phyloP scores from a whole-genome alignment of 2,329 filamentous ascomycete species.

The Fusarium sp. region DNA sequence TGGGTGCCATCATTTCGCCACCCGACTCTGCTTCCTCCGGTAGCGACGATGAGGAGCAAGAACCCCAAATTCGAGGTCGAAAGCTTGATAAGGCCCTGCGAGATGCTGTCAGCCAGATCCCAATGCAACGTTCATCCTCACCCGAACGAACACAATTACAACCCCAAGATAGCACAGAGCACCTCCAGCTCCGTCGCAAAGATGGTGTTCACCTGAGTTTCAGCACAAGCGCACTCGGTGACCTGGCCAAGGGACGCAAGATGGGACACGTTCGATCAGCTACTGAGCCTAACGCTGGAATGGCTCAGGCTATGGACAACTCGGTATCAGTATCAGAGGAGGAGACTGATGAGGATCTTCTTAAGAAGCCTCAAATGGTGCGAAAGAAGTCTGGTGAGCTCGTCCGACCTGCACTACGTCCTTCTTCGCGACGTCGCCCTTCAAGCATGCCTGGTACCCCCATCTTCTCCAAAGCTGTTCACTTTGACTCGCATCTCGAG shows the following conservation, averaged over 20 bases:
- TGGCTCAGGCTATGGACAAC: slow-evolving; percentile 64
- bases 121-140: slow-evolving; percentile 63
- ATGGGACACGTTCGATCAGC: slow-evolving; percentile 68
- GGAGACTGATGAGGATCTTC: slow-evolving; percentile 72
- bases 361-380: slow-evolving; percentile 88
- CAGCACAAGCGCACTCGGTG: slow-evolving; percentile 63
- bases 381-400: slow-evolving; percentile 98
- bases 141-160: slow-evolving; percentile 56
- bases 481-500: slow-evolving; percentile 97
- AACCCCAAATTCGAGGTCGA: slow-evolving; percentile 62
- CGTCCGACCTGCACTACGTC: slow-evolving; percentile 90
- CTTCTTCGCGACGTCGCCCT: slow-evolving; percentile 83
- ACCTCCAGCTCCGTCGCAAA: slow-evolving; percentile 57
- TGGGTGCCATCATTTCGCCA: slow-evolving; percentile 89
- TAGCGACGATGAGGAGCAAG: slow-evolving; percentile 88
- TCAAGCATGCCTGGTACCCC: slow-evolving; percentile 98
- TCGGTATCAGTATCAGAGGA: slow-evolving; percentile 72
- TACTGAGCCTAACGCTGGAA: slow-evolving; percentile 68
- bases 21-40: slow-evolving; percentile 87
- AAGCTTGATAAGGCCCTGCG: slow-evolving; percentile 77
- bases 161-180: slow-evolving; percentile 62
- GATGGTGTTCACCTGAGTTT: slow-evolving; percentile 62
- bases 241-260: slow-evolving; percentile 60
- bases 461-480: slow-evolving; percentile 96
- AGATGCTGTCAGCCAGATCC: slow-evolving; percentile 85